Evolutionary conservation across 2,329 filamentous ascomycete species (phyloP), one percentile per base, ranked within the genome.

Genomic region (Sordariomycetes sp.): DNA sequence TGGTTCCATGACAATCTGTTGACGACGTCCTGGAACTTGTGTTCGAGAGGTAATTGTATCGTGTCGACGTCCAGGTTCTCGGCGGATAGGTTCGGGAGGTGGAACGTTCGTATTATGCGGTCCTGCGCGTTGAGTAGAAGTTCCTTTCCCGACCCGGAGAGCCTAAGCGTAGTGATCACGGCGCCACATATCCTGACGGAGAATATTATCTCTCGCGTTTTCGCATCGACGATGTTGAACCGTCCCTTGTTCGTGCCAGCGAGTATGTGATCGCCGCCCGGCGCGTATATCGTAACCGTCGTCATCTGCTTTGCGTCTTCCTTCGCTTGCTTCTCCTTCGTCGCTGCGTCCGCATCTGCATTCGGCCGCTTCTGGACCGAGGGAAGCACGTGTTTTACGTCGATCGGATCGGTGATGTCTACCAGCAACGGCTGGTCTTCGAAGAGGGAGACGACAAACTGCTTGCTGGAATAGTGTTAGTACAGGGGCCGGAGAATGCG

Each of bases 11-110:
- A 91, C 14, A 97, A 76, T 52, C 89, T 85, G 68, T 99, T 97
- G 55, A 99, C 94, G 3, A 97, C 88, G 68, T 99, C 95, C 71
- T 97, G 92, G 66, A 97, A 99, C 69, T 97, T 97, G 75, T 99
- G 94, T 72, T 99, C 93, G 14, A 97, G 83, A 48, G 94, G 89
- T 48, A 99, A 78, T 65, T 93, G 87, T 66, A 99, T 87, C 32
- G 88, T 93, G 65, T 95, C 88, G 22, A 88, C 83, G 63, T 96
- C 89, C 51, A 96, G 79, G 65, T 88, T 82, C 16, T 81, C 75
- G 1, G 76, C 78, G 12, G 82, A 79, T 46, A 88, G 79, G 66
- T 97, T 89, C 0, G 95, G 94, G 63, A 99, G 80, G 62, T 90
- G 84, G 64, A 99, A 87, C 1, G 94, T 97, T 61, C 95, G 85